Conservation (phyloP, 129 eudicot species). For the Deinandra increscens region DNA sequence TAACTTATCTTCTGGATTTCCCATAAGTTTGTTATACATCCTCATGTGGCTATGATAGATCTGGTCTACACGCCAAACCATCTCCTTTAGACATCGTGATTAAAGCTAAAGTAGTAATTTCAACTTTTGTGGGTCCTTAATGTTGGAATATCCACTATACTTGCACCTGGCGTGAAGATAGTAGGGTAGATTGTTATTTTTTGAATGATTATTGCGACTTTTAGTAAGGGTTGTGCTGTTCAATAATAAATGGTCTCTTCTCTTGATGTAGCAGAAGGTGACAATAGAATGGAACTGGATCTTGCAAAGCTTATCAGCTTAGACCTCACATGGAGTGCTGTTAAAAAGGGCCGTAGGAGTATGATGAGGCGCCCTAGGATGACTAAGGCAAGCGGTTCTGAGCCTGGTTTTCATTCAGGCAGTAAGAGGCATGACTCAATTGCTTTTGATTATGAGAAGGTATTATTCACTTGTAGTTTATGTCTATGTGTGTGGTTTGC, state of each 20-base stretch:
- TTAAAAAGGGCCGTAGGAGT: constrained; percentile 59
- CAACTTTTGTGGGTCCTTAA: constrained; percentile 20
- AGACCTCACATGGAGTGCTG: constrained; percentile 57
- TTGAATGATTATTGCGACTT: constrained; percentile 6
- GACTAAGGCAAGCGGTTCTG: constrained; percentile 29
- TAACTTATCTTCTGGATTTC: constrained; percentile 14
- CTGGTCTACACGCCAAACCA: constrained; percentile 1
- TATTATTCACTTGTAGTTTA: constrained; percentile 24
- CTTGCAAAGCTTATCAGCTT: constrained; percentile 43
- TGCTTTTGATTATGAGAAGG: constrained; percentile 64
- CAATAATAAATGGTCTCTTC: constrained; percentile 15
- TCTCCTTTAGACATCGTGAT: constrained; percentile 6
- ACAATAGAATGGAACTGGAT: constrained; percentile 37
- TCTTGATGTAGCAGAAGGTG: constrained; percentile 21
- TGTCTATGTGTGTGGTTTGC: neutral
- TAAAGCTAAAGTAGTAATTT: constrained; percentile 23
- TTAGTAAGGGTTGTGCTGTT: neutral
- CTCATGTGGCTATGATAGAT: neutral
- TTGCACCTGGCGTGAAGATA: neutral
- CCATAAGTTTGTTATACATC: constrained; percentile 2
- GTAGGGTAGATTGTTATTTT: constrained; percentile 9
- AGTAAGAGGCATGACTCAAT: constrained; percentile 38
- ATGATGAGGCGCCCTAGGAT: constrained; percentile 43
- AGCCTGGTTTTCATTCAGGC: constrained; percentile 15
- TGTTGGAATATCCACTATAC: constrained; percentile 23